phyloP scores from a whole-genome alignment of 768 basidiomycete genomes.

The Hysterangium stoloniferum region DNA sequence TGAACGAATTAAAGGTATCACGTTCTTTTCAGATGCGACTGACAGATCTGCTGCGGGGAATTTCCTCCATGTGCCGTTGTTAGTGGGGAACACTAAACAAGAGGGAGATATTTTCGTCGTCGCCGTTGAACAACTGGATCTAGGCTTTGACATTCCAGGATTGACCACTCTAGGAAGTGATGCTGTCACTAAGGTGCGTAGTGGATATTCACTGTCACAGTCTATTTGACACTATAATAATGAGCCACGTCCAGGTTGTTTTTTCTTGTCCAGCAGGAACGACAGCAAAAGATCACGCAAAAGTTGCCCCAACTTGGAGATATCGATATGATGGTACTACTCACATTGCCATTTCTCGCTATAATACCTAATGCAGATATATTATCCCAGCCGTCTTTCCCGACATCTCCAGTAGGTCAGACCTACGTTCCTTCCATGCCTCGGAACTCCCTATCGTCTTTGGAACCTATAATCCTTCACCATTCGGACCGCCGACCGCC shows the following conservation, averaged over 20 bases:
- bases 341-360: neutral
- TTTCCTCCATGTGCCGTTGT: constrained; percentile 2
- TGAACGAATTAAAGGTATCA: constrained; percentile 1
- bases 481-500: constrained; percentile 14
- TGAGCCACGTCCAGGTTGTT: neutral
- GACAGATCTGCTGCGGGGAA: neutral
- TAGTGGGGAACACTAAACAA: constrained; percentile 6
- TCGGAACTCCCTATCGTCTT: constrained; percentile 35
- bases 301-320: constrained; percentile 1
- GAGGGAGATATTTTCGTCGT: constrained; percentile 10
- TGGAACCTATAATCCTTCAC: constrained; percentile 15
- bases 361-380: neutral
- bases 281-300: constrained; percentile 4
- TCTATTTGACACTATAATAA: no score
- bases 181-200: neutral
- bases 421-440: constrained; percentile 28
- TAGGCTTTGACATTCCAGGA: constrained; percentile 6
- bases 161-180: constrained; percentile 4
- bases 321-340: constrained; percentile 6
- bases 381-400: constrained; percentile 6
- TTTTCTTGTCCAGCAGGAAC: constrained; percentile 6
- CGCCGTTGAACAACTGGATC: neutral
- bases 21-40: constrained; percentile 5
- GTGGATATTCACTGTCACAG: no score
- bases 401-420: constrained; percentile 2